These are phyloP conservation scores for Pseudoscleropodium purum DNA, from an alignment of 225 moss, liverwort and hornwort species.

Conservation along the genomic window DNA sequence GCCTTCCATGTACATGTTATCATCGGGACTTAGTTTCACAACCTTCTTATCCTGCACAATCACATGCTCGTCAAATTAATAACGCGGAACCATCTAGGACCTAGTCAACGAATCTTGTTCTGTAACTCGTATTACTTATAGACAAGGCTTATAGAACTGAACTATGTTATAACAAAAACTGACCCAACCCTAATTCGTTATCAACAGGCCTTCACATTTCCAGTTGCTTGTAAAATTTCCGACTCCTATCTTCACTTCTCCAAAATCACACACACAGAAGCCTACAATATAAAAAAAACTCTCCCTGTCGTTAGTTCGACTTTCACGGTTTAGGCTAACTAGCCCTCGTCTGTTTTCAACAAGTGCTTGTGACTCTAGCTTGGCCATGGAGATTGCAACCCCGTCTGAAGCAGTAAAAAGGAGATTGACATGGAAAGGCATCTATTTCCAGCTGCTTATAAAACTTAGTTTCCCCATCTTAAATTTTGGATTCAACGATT, in stretches of 20 bases:
- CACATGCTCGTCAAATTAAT: not conserved
- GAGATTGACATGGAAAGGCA: not conserved
- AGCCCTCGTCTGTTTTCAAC: not conserved
- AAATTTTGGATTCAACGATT: not conserved
- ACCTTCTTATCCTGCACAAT: constrained; percentile 79
- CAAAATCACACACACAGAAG: not conserved
- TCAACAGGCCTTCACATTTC: not conserved
- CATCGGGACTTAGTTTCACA: constrained; percentile 80
- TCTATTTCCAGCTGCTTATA: not conserved
- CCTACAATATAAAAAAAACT: not conserved
- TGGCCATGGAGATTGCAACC: not conserved
- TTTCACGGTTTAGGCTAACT: not conserved
- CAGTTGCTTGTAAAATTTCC: not conserved
- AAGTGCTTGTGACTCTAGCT: not conserved
- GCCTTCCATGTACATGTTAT: constrained; percentile 93
- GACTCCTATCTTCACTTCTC: not conserved
- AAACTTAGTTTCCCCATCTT: not conserved
- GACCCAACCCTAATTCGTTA: not conserved
- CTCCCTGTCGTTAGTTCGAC: not conserved
- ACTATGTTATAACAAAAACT: not conserved
- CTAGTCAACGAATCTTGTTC: not conserved
- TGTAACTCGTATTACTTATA: not conserved
- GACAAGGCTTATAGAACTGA: not conserved
- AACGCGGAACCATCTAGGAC: not conserved
- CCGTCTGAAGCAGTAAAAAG: not conserved